Conservation (phyloP, 2,329 filamentous ascomycete species). For the Chaetomium olivaceum region DNA sequence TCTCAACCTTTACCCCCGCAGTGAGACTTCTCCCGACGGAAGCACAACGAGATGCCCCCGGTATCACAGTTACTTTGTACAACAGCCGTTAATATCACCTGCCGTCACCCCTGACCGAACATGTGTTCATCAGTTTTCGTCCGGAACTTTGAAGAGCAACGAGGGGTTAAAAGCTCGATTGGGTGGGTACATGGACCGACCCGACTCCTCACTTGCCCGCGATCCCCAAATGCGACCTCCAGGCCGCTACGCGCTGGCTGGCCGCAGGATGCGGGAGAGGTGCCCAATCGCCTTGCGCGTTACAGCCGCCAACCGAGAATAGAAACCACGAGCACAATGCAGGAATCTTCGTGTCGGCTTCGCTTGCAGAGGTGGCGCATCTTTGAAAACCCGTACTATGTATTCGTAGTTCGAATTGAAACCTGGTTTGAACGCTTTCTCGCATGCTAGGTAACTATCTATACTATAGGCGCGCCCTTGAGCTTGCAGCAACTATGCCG, state of each 20-base stretch:
- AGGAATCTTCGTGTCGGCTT: background rate
- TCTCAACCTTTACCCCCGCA: background rate
- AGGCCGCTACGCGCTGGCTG: conserved; percentile 14
- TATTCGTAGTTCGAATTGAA: no score
- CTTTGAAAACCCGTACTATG: background rate
- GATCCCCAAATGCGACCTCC: conserved; percentile 3
- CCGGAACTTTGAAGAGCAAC: background rate
- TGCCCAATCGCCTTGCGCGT: conserved; percentile 15
- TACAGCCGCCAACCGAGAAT: conserved; percentile 15
- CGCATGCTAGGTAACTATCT: background rate
- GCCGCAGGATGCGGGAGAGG: conserved; percentile 18
- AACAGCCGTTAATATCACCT: background rate
- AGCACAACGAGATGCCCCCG: background rate
- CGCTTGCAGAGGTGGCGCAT: background rate
- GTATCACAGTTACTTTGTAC: background rate
- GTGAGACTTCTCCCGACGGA: background rate
- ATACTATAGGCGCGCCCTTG: background rate
- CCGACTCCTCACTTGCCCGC: conserved; percentile 5
- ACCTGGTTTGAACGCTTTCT: background rate
- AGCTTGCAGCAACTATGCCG: conserved; percentile 1
- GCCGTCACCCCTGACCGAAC: background rate
- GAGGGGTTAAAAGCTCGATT: background rate
- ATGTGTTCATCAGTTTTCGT: background rate
- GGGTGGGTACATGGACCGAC: background rate
- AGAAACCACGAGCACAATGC: conserved; percentile 7